Evolutionary conservation across 495 filamentous ascomycete species (phyloP).

Genomic region (Cetradonia linearis): DNA sequence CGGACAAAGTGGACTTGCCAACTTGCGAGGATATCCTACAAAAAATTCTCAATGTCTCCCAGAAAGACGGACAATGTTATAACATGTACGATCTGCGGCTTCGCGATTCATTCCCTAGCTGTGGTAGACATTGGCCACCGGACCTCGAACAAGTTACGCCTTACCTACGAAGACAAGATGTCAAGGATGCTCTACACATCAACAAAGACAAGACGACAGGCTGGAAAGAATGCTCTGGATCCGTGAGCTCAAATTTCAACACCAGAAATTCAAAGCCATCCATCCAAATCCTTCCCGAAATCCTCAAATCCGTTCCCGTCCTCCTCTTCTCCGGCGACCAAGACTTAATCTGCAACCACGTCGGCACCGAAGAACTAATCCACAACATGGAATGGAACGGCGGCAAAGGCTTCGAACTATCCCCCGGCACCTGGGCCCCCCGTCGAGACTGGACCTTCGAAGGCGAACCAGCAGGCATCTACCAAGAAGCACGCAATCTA

Average conservation of each 20-base stretch:
- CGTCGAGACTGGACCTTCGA: conserved; percentile 92
- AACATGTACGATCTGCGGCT: conserved; percentile 97
- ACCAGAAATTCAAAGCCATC: conserved; percentile 59
- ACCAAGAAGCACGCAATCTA: conserved; percentile 86
- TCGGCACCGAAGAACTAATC: conserved; percentile 87
- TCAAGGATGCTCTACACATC: conserved; percentile 70
- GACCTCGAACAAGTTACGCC: conserved; percentile 67
- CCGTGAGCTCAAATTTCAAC: conserved; percentile 60
- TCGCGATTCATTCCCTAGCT: conserved; percentile 58
- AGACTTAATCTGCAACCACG: conserved; percentile 93
- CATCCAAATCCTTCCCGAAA: conserved; percentile 60
- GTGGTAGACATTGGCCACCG: conserved; percentile 94
- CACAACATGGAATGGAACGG: conserved; percentile 87
- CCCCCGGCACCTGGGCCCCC: conserved; percentile 83
- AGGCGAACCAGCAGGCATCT: conserved; percentile 78
- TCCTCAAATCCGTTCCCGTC: conserved; percentile 62
- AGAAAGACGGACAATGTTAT: conserved; percentile 50
- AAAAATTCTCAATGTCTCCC: conserved; percentile 52
- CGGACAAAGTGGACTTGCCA: conserved; percentile 52
- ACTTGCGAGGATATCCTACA: conserved; percentile 68
- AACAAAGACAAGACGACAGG: conserved; percentile 69
- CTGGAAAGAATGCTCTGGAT: conserved; percentile 82
- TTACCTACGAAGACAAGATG: conserved; percentile 76
- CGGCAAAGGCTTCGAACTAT: conserved; percentile 79
- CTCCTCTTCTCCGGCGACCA: conserved; percentile 87